A percentile compares a stretch with the other conserved stretches of the same genome.
These are phyloP conservation scores for Hibiscus trionum DNA, from an alignment of 345 rosid species.

Conservation along the genomic window DNA sequence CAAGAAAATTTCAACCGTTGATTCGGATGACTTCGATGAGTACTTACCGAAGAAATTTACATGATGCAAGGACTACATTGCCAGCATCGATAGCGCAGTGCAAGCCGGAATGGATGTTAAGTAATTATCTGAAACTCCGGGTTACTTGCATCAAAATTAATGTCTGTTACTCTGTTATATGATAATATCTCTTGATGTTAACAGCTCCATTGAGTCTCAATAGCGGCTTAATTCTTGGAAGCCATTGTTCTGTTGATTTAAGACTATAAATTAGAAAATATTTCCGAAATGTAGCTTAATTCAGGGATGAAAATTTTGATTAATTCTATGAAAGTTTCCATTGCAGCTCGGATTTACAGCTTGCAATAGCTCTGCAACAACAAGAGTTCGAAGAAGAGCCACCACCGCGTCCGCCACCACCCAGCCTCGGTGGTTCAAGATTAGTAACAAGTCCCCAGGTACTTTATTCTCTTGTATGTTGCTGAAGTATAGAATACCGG, in stretches of 20 bases:
- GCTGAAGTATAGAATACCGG: background rate
- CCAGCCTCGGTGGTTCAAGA: slow-evolving; percentile 43
- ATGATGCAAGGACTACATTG: slow-evolving; percentile 73
- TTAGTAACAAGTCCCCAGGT: slow-evolving; percentile 87
- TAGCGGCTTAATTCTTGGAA: background rate
- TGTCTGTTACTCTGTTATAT: background rate
- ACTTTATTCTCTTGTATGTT: background rate
- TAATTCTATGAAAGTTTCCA: slow-evolving; percentile 5
- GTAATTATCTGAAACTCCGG: slow-evolving; percentile 36
- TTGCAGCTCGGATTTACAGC: slow-evolving; percentile 85
- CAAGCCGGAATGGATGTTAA: slow-evolving; percentile 55
- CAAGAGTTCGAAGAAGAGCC: slow-evolving; percentile 83
- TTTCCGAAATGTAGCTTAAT: background rate
- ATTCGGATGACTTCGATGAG: background rate
- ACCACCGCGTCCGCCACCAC: slow-evolving; percentile 45
- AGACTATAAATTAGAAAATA: background rate
- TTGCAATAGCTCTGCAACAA: slow-evolving; percentile 94
- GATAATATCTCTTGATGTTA: background rate
- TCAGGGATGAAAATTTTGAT: background rate
- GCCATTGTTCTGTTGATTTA: background rate
- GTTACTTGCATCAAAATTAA: background rate
- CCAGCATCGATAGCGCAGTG: slow-evolving; percentile 61
- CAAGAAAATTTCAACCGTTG: background rate
- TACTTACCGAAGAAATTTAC: slow-evolving; percentile 15
- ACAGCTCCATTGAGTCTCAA: background rate